These are phyloP conservation scores for Metarhizium brunneum DNA, from an alignment of 2,329 filamentous ascomycete genomes.

Conservation along the genomic window DNA sequence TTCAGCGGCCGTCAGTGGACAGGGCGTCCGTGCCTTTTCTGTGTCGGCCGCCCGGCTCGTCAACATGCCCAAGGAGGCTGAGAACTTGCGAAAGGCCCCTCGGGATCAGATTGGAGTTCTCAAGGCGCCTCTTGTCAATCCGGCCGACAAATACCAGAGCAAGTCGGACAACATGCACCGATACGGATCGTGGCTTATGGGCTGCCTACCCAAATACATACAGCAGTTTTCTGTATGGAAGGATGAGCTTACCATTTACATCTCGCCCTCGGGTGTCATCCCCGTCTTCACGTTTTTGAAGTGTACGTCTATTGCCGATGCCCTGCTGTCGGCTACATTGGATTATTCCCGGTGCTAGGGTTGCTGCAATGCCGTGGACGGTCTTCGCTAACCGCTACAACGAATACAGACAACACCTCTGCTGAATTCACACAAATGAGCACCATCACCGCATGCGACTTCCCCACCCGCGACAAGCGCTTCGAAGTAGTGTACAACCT, in stretches of 20 bases:
- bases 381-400: not conserved
- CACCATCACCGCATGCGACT: constrained; percentile 91
- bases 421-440: constrained; percentile 93
- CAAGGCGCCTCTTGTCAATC: constrained; percentile 75
- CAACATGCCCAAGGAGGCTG: constrained; percentile 48
- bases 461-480: constrained; percentile 86
- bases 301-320: constrained; percentile 31
- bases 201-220: constrained; percentile 92
- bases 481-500: constrained; percentile 99
- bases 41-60: constrained; percentile 40
- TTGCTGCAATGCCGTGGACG: not conserved
- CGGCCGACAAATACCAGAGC: constrained; percentile 82
- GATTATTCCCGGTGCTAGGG: not conserved
- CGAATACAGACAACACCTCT: constrained; percentile 69
- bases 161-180: constrained; percentile 83
- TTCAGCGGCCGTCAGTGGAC: constrained; percentile 29
- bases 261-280: constrained; percentile 77
- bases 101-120: constrained; percentile 53
- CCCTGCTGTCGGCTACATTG: not conserved
- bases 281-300: constrained; percentile 94
- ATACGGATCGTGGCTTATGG: constrained; percentile 95
- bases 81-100: constrained; percentile 59
- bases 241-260: constrained; percentile 93
- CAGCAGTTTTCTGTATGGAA: constrained; percentile 99
- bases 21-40: constrained; percentile 39